Evolutionary conservation across 805 yeast genomes (phyloP).

Genomic region (Pichia heedii): DNA sequence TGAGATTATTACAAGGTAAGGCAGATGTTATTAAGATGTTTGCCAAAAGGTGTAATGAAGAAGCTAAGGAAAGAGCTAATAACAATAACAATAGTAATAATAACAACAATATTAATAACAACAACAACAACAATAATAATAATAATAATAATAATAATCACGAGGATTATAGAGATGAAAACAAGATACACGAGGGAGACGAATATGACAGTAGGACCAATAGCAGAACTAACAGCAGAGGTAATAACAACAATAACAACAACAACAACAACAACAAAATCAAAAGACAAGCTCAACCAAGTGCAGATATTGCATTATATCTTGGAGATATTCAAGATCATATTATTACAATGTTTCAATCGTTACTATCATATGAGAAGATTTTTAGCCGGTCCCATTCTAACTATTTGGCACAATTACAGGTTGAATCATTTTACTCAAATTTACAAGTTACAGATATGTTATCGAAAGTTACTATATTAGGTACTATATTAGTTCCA

Average conservation of each 20-base stretch:
- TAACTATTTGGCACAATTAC: conserved; percentile 87
- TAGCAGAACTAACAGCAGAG: conserved; percentile 2
- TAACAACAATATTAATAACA: too few species aligned
- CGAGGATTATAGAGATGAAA: not conserved
- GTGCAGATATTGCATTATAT: conserved; percentile 86
- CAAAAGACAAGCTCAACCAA: conserved; percentile 43
- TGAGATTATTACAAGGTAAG: conserved; percentile 83
- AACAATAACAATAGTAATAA: not conserved
- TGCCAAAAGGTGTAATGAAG: conserved; percentile 89
- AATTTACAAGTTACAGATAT: conserved; percentile 80
- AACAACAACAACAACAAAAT: conserved; percentile 10
- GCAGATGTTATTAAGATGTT: conserved; percentile 96
- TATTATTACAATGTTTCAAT: conserved; percentile 92
- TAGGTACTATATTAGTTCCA: conserved; percentile 88
- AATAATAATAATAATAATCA: not conserved
- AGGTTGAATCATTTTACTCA: conserved; percentile 83
- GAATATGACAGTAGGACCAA: conserved; percentile 7
- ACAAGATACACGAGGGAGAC: conserved; percentile 6
- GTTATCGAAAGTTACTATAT: conserved; percentile 78
- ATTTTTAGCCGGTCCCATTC: conserved; percentile 87
- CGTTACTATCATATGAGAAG: conserved; percentile 81
- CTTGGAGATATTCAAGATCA: conserved; percentile 96
- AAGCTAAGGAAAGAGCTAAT: conserved; percentile 21
- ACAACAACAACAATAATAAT: not conserved
- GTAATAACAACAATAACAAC: not conserved